Evolutionary conservation across 768 basidiomycete genomes (phyloP).

Genomic region (Hysterangium stoloniferum): DNA sequence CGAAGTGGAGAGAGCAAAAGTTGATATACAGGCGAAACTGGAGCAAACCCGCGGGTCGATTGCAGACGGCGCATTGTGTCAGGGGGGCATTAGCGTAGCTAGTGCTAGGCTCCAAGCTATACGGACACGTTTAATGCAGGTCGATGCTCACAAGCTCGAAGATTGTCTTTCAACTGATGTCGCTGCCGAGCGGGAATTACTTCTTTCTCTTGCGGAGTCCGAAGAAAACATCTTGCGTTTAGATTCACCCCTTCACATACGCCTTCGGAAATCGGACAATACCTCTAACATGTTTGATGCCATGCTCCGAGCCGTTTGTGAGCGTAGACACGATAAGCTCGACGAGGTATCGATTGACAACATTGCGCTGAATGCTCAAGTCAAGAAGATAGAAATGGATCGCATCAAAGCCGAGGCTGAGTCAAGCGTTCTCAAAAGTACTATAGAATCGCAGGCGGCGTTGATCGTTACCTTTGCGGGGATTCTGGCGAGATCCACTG

Average conservation of each 20-base stretch:
- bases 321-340: constrained; percentile 69
- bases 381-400: constrained; percentile 66
- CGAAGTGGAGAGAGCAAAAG: constrained; percentile 68
- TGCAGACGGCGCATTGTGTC: constrained; percentile 65
- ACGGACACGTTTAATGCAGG: constrained; percentile 48
- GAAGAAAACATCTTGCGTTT: constrained; percentile 62
- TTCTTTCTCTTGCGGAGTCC: constrained; percentile 56
- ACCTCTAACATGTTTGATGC: constrained; percentile 79
- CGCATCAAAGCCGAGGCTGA: constrained; percentile 57
- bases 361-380: constrained; percentile 60
- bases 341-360: constrained; percentile 65
- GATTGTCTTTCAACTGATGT: constrained; percentile 43
- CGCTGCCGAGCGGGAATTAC: constrained; percentile 64
- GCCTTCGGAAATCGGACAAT: constrained; percentile 63
- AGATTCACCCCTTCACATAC: constrained; percentile 48
- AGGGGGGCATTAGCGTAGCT: constrained; percentile 64
- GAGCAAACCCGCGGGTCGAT: constrained; percentile 67
- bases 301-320: constrained; percentile 73
- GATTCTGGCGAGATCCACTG: constrained; percentile 72
- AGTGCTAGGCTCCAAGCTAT: constrained; percentile 61
- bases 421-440: constrained; percentile 52
- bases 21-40: constrained; percentile 62
- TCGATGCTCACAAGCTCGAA: constrained; percentile 30
- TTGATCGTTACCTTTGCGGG: constrained; percentile 67
- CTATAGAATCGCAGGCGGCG: constrained; percentile 56